These are phyloP conservation scores for Acmispon strigosus DNA, from an alignment of 306 rosid genomes.

Conservation along the genomic window DNA sequence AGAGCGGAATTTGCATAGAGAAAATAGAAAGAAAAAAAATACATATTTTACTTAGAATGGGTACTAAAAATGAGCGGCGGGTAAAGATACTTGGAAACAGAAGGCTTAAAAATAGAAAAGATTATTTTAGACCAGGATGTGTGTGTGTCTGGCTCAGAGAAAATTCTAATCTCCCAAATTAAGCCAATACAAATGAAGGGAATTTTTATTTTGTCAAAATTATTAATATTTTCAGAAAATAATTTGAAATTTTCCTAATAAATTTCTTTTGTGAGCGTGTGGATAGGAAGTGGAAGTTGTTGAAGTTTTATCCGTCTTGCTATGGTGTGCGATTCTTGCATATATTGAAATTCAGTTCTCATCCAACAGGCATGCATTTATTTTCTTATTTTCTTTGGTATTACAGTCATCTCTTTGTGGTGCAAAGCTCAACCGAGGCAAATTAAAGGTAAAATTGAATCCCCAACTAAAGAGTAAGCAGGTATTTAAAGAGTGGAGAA, in stretches of 20 bases:
- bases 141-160: not conserved
- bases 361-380: not conserved
- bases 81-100: not conserved
- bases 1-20: constrained; percentile 13
- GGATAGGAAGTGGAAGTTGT: not conserved
- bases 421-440: too few species aligned
- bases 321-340: not conserved
- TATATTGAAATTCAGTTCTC: not conserved
- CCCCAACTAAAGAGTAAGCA: too few species aligned
- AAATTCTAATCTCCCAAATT: not conserved
- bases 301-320: not conserved
- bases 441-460: too few species aligned
- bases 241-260: not conserved
- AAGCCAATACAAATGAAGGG: not conserved
- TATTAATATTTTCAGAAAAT: not conserved
- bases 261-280: not conserved
- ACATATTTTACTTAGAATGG: constrained; percentile 18
- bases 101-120: not conserved
- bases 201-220: not conserved
- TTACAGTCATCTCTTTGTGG: not conserved
- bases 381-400: not conserved
- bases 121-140: not conserved
- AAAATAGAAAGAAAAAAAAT: constrained; percentile 16
- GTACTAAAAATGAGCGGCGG: constrained; percentile 12
- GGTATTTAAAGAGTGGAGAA: too few species aligned